phyloP scores from a whole-genome alignment of 2,329 filamentous ascomycete genomes.

The Pseudocercospora musae region DNA sequence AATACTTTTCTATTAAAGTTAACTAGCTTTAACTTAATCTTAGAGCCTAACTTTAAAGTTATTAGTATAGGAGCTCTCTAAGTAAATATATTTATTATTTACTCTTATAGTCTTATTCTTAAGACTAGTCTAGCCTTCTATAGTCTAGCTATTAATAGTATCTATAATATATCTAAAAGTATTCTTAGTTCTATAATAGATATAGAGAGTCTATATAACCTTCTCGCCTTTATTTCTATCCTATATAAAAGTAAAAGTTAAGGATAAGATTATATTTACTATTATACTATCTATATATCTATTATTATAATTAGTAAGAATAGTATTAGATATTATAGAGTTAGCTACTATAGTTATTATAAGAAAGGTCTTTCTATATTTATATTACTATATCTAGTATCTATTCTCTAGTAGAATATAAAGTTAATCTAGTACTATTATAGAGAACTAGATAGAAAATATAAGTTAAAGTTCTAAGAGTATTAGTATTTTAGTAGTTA shows the following conservation, averaged over 20 bases:
- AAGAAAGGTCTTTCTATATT: conserved; percentile 24
- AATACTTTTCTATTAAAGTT: conserved; percentile 22
- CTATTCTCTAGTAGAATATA: conserved; percentile 29
- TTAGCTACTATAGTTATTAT: conserved; percentile 21
- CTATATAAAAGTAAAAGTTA: conserved; percentile 25
- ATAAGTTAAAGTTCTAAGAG: conserved; percentile 43
- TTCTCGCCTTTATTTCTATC: conserved; percentile 20
- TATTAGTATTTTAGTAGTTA: conserved; percentile 62
- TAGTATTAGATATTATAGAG: conserved; percentile 17
- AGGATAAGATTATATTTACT: conserved; percentile 22
- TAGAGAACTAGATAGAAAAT: conserved; percentile 29
- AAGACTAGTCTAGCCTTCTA: conserved; percentile 20
- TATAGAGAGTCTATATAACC: conserved; percentile 25
- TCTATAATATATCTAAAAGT: conserved; percentile 24
- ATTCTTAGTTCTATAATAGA: conserved; percentile 26
- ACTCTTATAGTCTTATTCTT: conserved; percentile 27
- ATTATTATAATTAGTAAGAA: conserved; percentile 19
- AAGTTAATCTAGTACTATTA: conserved; percentile 16
- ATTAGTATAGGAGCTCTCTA: conserved; percentile 25
- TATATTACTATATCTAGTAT: conserved; percentile 25
- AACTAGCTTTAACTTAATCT: conserved; percentile 23
- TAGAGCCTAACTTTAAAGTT: conserved; percentile 16
- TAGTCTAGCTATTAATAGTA: conserved; percentile 19
- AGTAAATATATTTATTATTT: conserved; percentile 19
- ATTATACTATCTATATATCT: conserved; percentile 21